Percentiles rank a stretch among this genome's conserved stretches.
Evolutionary conservation across 345 rosid species (phyloP).

Genomic region (Excoecaria cochinchinensis): DNA sequence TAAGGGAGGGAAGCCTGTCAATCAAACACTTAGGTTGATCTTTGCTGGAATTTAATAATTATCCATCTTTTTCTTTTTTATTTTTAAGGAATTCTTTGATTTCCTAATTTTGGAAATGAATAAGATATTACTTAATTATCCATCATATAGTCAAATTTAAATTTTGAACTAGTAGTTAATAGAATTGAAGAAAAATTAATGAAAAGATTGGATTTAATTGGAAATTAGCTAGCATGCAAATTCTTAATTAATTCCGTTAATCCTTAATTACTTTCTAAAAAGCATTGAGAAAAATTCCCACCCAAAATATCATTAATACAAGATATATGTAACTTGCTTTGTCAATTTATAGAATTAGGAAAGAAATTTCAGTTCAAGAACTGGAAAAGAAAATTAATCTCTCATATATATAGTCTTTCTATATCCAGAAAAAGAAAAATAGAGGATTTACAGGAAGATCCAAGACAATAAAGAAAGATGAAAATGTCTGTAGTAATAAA

Average conservation of each 20-base stretch:
- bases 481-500: neutral
- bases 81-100: too few species aligned
- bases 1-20: neutral
- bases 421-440: slow-evolving; percentile 6
- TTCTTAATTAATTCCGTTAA: neutral
- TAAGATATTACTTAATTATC: too few species aligned
- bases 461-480: slow-evolving; percentile 7
- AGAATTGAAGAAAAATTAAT: neutral
- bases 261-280: neutral
- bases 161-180: neutral
- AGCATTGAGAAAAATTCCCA: neutral
- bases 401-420: slow-evolving; percentile 8
- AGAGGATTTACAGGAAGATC: slow-evolving; percentile 32
- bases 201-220: too few species aligned
- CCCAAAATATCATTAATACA: neutral
- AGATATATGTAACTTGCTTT: neutral
- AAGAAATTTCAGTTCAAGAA: slow-evolving; percentile 10
- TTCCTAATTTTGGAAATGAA: too few species aligned
- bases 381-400: slow-evolving; percentile 15
- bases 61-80: too few species aligned
- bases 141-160: slow-evolving; percentile 1
- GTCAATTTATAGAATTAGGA: too few species aligned
- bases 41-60: neutral
- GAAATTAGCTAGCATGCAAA: too few species aligned
- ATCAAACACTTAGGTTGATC: neutral